A percentile compares a stretch with the other conserved stretches of the same genome.
Conservation (phyloP, 2,329 filamentous ascomycete genomes). For the Aspergillus pseudoglaucus region DNA sequence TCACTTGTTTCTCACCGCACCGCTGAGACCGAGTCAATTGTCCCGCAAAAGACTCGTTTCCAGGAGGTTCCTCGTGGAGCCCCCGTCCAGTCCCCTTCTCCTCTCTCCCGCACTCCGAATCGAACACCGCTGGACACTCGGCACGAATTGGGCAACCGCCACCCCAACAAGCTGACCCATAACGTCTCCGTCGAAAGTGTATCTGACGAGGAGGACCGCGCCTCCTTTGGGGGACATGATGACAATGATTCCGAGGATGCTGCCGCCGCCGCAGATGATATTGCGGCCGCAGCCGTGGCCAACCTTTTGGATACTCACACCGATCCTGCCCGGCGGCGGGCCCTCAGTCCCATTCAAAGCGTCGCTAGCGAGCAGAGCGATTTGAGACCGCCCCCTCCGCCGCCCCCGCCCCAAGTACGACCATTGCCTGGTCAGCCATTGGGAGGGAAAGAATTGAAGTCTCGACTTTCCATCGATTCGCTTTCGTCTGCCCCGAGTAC, state of each 20-base stretch:
- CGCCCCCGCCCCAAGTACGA: slow-evolving; percentile 42
- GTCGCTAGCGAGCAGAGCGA: slow-evolving; percentile 78
- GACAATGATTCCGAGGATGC: background rate
- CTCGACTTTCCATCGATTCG: slow-evolving; percentile 51
- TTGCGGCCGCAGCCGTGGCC: slow-evolving; percentile 34
- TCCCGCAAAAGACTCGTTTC: slow-evolving; percentile 56
- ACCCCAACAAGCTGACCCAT: slow-evolving; percentile 51
- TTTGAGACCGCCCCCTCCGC: slow-evolving; percentile 55
- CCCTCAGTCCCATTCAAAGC: slow-evolving; percentile 83
- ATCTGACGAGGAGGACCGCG: slow-evolving; percentile 27
- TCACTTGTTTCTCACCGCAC: slow-evolving; percentile 80
- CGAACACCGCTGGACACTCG: slow-evolving; percentile 43
- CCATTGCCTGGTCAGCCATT: slow-evolving; percentile 43
- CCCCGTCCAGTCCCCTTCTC: slow-evolving; percentile 48
- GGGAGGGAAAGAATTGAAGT: slow-evolving; percentile 48
- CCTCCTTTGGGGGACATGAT: background rate
- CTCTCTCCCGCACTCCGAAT: slow-evolving; percentile 57
- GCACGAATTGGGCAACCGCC: slow-evolving; percentile 58
- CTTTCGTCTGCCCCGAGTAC: slow-evolving; percentile 53
- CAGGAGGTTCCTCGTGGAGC: slow-evolving; percentile 59
- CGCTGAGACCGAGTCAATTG: slow-evolving; percentile 50
- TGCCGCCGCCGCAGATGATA: slow-evolving; percentile 28
- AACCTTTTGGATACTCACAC: slow-evolving; percentile 35
- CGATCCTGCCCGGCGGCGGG: slow-evolving; percentile 58
- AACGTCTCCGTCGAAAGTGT: slow-evolving; percentile 43